Evolutionary conservation across 177 flowering plant genomes (phyloP), one percentile per base, ranked within the genome.

Genomic region (Viscum album): DNA sequence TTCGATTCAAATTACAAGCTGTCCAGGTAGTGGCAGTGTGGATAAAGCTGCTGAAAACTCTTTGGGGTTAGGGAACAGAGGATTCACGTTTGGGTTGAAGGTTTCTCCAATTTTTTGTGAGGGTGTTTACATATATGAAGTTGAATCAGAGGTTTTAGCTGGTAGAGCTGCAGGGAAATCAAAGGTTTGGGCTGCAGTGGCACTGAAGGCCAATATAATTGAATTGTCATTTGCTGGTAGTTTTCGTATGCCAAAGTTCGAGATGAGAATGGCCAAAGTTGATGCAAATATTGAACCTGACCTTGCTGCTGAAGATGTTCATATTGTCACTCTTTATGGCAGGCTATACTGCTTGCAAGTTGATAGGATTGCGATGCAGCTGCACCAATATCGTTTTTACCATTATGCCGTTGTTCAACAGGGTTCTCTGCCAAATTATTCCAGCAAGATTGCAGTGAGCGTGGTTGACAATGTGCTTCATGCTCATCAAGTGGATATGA

Each of bases 401-500:
- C 94, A 97, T 61, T 97, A 95, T 79, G 97, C 96, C 75, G 91
- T 90, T 70, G 81, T 95, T n/a, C 96, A 82, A 68, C 99, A 95
- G 98, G 96, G 96, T 71, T 92, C 98, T 69, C 76, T 95, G 73
- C 97, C 98, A 71, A 83, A 89, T 62, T 95, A 89, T 82, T 92
- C 99, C 13, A 83, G 78, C 85, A 88, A 78, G 76, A 79, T 95
- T 78, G 85, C 94, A 50, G 86, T 92, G 68, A 89, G 88, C 74
- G 94, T 92, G 72, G 89, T 95, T 70, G 99, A 95, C 76, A 90
- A 88, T 81, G 92, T 92, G 64, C 79, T 92, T 72, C 92, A 89
- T 66, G 85, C 92, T 67, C 99, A 95, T 80, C 97, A 92, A 92
- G 87, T 90, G 69, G 98, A 95, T 79, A 96, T 98, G 30, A 95